Evolutionary conservation across 2,329 filamentous ascomycete species (phyloP), one percentile per base, ranked within the genome.

Genomic region (Cytospora mali): DNA sequence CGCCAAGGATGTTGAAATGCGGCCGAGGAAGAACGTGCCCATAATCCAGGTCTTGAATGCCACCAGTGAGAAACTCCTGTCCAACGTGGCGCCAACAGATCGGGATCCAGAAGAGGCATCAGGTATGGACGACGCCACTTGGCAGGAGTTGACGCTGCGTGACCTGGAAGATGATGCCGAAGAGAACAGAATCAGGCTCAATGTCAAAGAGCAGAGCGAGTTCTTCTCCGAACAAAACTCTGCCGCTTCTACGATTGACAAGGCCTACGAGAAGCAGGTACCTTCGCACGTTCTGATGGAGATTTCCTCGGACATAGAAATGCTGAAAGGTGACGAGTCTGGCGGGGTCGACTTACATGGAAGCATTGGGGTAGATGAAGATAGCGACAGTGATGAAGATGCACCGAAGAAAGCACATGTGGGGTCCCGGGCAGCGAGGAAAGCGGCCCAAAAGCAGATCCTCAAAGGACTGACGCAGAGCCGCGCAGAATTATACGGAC

Each of bases 21-120:
- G 92, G 35, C 92, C 93, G 2, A 83, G 87, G 13, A 79, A 85
- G 52, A 94, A 95, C 72, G 88, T 95, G 2, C 93, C 93, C 13
- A 96, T 98, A 66, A 89, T 98, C 67, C 88, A 90, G 66, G 93
- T 92, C 0, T 80, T 99, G 61, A 99, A 99, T 74, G 92, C 85
- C 65, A 83, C 98, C 61, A 97, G 92, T 70, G 92, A 95, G 75
- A 97, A 96, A 76, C 90, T 99, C 73, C 89, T 99, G 84, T 90
- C 90, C 54, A 90, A 93, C 67, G 92, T 97, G 13, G 86, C 90
- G 2, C 90, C 93, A 1, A 86, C 89, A 6, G 93, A 97, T 72
- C 77, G 81, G n/a, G 85, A 89, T 64, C 82, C 85, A 1, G 84
- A 88, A 65, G 83, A 81, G 6, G 84, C 88, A 2, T 85, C 87